Conservation (phyloP, 2,329 filamentous ascomycete species). For the Hypoxylon sp. region DNA sequence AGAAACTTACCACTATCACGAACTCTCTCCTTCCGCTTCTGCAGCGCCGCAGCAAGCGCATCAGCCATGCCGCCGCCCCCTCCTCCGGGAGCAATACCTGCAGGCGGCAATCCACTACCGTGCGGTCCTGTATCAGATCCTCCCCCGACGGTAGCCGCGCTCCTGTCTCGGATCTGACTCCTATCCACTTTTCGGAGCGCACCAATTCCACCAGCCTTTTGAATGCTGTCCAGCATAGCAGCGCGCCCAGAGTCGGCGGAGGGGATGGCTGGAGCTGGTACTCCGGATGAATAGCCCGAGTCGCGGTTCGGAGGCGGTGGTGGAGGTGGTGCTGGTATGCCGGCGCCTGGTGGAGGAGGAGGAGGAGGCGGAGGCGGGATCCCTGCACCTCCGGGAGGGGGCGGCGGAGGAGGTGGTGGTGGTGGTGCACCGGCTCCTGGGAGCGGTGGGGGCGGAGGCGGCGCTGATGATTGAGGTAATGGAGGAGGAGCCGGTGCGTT, state of each 20-base stretch:
- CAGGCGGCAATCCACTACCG: conserved; percentile 66
- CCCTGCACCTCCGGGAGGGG: conserved; percentile 17
- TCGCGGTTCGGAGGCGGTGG: conserved; percentile 66
- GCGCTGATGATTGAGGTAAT: conserved; percentile 48
- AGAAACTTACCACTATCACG: conserved; percentile 88
- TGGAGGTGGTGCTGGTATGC: conserved; percentile 54
- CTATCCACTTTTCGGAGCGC: conserved; percentile 83
- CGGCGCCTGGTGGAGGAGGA: conserved; percentile 55
- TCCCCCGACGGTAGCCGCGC: conserved; percentile 73
- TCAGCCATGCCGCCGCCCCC: conserved; percentile 82
- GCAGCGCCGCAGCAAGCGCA: conserved; percentile 82
- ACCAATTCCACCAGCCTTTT: conserved; percentile 76
- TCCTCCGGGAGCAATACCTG: conserved; percentile 66
- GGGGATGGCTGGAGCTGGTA: conserved; percentile 62
- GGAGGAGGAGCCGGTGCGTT: conserved; percentile 47
- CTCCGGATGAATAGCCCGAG: conserved; percentile 70
- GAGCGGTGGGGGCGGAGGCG: conserved; percentile 48
- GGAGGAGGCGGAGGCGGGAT: conserved; percentile 52
- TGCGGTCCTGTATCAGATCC: conserved; percentile 64
- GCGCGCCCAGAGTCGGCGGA: conserved; percentile 64
- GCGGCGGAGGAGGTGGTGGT: conserved; percentile 41
- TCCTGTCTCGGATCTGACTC: conserved; percentile 79
- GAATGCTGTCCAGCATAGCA: conserved; percentile 80
- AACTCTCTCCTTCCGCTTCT: conserved; percentile 93
- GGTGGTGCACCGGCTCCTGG: conserved; percentile 34